Evolutionary conservation across 1,139 yeast species (phyloP).

Genomic region (Entelexis sorbosivorans): DNA sequence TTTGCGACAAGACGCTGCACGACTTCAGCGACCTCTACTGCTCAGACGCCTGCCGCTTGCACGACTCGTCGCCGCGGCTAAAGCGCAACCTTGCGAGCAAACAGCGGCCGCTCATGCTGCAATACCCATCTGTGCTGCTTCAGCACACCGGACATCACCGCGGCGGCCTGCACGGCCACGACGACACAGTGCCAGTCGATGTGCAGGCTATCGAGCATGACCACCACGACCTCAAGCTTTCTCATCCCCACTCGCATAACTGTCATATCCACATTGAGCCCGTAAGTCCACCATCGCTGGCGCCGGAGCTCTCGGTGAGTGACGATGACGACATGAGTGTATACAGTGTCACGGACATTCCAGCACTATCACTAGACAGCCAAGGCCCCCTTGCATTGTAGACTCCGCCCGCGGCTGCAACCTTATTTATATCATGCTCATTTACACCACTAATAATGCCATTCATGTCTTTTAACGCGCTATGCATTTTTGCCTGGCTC

Average conservation of each 20-base stretch:
- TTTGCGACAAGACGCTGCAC: conserved; percentile 28
- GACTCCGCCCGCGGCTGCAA: neutral
- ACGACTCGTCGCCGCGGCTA: conserved; percentile 22
- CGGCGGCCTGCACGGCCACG: neutral
- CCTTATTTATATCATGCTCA: neutral
- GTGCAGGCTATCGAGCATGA: neutral
- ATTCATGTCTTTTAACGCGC: neutral
- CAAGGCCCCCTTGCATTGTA: neutral
- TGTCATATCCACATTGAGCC: neutral
- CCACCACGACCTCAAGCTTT: neutral
- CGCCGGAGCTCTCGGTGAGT: conserved; percentile 18
- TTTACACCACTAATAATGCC: neutral
- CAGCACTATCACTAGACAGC: conserved; percentile 14
- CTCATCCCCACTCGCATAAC: neutral
- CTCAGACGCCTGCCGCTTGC: conserved; percentile 27
- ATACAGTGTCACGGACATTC: conserved; percentile 15
- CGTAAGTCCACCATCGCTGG: neutral
- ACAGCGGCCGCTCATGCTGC: conserved; percentile 10
- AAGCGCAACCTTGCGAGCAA: neutral
- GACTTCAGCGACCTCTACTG: conserved; percentile 26
- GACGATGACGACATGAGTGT: conserved; percentile 15
- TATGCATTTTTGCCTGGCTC: no score
- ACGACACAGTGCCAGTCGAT: no score
- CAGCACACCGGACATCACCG: neutral
- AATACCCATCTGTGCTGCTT: conserved; percentile 15